Evolutionary conservation across 2,329 filamentous ascomycete genomes (phyloP).

Genomic region (Daldinia eschscholtzii): DNA sequence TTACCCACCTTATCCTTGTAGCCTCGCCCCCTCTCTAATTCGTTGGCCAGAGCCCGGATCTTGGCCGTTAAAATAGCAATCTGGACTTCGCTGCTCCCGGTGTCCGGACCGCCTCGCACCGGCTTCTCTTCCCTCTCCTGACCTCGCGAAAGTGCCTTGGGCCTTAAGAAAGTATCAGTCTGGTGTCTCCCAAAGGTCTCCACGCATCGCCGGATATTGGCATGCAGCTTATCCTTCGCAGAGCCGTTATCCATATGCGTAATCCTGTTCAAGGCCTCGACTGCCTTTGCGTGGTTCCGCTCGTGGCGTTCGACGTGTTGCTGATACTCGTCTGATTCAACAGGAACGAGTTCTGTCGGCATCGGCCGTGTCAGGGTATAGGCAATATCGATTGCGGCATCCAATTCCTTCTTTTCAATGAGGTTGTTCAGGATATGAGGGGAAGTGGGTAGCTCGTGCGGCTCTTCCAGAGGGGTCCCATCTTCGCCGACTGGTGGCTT

Average conservation of each 20-base stretch:
- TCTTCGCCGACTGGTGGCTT: slow-evolving; percentile 56
- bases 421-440: slow-evolving; percentile 79
- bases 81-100: slow-evolving; percentile 97
- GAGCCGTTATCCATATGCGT: slow-evolving; percentile 81
- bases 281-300: slow-evolving; percentile 73
- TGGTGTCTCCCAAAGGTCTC: slow-evolving; percentile 91
- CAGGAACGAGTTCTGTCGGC: slow-evolving; percentile 50
- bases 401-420: slow-evolving; percentile 75
- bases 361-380: slow-evolving; percentile 74
- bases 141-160: slow-evolving; percentile 66
- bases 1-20: slow-evolving; percentile 95
- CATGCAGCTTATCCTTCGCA: slow-evolving; percentile 80
- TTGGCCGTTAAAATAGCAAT: slow-evolving; percentile 95
- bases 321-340: slow-evolving; percentile 58
- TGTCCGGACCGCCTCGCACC: slow-evolving; percentile 85
- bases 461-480: slow-evolving; percentile 57
- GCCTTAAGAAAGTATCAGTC: slow-evolving; percentile 78
- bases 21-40: slow-evolving; percentile 74
- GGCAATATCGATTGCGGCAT: slow-evolving; percentile 74
- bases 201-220: slow-evolving; percentile 87
- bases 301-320: slow-evolving; percentile 60
- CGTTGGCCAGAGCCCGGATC: slow-evolving; percentile 83
- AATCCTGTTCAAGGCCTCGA: slow-evolving; percentile 84
- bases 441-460: slow-evolving; percentile 61
- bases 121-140: slow-evolving; percentile 58